Evolutionary conservation across 345 rosid genomes (phyloP).

Genomic region (Lagerstroemia speciosa): DNA sequence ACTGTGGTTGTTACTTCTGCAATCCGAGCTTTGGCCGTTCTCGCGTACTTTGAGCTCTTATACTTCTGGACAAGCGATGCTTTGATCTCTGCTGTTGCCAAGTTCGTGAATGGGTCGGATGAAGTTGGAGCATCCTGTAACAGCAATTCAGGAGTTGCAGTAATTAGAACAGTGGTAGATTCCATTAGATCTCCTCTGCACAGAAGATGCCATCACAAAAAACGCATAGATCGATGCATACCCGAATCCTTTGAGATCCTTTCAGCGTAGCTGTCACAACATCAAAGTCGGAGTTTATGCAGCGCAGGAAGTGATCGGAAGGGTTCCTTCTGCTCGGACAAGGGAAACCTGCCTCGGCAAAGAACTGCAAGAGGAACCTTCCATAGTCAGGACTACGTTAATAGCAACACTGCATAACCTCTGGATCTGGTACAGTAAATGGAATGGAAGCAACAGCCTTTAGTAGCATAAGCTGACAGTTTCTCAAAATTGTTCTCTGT

Average conservation of each 20-base stretch:
- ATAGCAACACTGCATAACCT: too few relatives aligned
- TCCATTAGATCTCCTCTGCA: neutral
- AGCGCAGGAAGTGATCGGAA: slow-evolving; percentile 74
- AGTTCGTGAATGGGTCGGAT: slow-evolving; percentile 14
- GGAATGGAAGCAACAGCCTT: too few relatives aligned
- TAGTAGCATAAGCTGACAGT: too few relatives aligned
- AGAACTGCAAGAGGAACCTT: slow-evolving; percentile 26
- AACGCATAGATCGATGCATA: slow-evolving; percentile 12
- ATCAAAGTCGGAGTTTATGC: slow-evolving; percentile 68
- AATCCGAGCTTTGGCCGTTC: slow-evolving; percentile 6
- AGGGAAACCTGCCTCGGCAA: slow-evolving; percentile 71
- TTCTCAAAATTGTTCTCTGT: too few relatives aligned
- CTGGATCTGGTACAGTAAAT: too few relatives aligned
- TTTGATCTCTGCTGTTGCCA: slow-evolving; percentile 16
- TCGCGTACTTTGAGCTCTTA: slow-evolving; percentile 14
- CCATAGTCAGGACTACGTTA: neutral
- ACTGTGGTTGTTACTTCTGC: slow-evolving; percentile 12
- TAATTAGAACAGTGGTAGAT: neutral
- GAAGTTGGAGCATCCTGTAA: slow-evolving; percentile 54
- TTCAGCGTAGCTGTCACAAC: slow-evolving; percentile 58
- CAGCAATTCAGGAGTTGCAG: neutral
- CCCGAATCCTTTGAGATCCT: slow-evolving; percentile 54
- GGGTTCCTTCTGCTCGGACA: slow-evolving; percentile 68
- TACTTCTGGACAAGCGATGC: slow-evolving; percentile 13
- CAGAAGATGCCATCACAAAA: neutral